phyloP scores from a whole-genome alignment of 1,284 basidiomycete species.

The Pterulicium gracile region DNA sequence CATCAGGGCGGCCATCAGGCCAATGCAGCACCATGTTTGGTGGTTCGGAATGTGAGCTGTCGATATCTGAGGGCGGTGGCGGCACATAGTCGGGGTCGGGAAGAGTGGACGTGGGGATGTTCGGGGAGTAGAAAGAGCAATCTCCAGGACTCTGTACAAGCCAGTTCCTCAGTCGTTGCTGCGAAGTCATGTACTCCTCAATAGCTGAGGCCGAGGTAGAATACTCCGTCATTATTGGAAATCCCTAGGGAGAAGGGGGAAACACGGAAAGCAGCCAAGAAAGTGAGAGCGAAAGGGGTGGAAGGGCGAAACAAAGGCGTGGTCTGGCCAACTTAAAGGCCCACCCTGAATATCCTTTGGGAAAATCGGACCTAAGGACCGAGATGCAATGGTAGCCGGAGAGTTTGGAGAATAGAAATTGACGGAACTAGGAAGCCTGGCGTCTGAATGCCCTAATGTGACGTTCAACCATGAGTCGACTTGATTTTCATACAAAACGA shows the following conservation, averaged over 20 bases:
- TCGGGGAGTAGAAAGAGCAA: not conserved
- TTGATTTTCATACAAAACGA: too few relatives aligned
- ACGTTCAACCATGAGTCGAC: too few relatives aligned
- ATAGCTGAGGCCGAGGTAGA: not conserved
- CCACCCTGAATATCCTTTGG: too few relatives aligned
- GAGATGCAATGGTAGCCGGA: too few relatives aligned
- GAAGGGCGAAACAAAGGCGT: not conserved
- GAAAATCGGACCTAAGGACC: too few relatives aligned
- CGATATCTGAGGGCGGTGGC: not conserved
- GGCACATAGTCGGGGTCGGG: slow-evolving; percentile 1
- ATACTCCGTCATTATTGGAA: slow-evolving; percentile 1
- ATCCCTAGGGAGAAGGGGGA: not conserved
- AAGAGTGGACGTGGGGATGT: not conserved
- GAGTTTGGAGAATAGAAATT: too few relatives aligned
- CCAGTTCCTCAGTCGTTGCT: not conserved
- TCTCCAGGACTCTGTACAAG: not conserved
- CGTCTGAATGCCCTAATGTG: too few relatives aligned
- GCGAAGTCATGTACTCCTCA: slow-evolving; percentile 2
- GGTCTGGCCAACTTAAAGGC: too few relatives aligned
- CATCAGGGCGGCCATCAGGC: slow-evolving; percentile 1
- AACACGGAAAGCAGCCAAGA: not conserved
- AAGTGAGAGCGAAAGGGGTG: not conserved
- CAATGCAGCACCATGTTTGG: not conserved
- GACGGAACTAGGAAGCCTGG: too few relatives aligned
- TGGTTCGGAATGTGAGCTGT: not conserved